phyloP scores from a whole-genome alignment of 2,329 filamentous ascomycete species.

The Colletotrichum sp. region DNA sequence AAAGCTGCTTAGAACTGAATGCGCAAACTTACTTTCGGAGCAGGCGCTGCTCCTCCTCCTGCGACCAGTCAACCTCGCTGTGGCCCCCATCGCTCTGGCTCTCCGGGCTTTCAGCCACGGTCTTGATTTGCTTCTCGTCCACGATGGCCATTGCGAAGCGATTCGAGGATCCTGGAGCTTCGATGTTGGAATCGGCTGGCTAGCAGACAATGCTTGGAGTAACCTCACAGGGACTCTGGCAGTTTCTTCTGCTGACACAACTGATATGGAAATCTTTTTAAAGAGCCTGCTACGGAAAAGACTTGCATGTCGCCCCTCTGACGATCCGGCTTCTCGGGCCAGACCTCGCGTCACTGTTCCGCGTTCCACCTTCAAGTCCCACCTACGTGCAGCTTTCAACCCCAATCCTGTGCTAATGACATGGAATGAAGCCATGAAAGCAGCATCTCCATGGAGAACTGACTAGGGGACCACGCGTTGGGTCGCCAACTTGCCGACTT shows the following conservation, averaged over 20 bases:
- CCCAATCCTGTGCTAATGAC: background rate
- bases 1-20: background rate
- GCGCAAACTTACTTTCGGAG: constrained; percentile 30
- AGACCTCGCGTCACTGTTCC: background rate
- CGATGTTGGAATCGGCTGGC: background rate
- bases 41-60: constrained; percentile 30
- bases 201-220: background rate
- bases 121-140: constrained; percentile 3
- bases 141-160: background rate
- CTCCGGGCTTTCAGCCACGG: background rate
- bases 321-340: background rate
- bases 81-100: constrained; percentile 1
- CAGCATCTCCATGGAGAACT: background rate
- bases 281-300: background rate
- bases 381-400: background rate
- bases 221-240: background rate
- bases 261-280: background rate
- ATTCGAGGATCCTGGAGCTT: background rate
- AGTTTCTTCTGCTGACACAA: background rate
- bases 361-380: background rate
- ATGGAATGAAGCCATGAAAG: background rate
- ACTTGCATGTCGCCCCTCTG: background rate
- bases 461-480: background rate
- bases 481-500: background rate
- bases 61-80: constrained; percentile 26